Evolutionary conservation across 2,329 filamentous ascomycete species (phyloP).

Genomic region (Talaromyces sp.): DNA sequence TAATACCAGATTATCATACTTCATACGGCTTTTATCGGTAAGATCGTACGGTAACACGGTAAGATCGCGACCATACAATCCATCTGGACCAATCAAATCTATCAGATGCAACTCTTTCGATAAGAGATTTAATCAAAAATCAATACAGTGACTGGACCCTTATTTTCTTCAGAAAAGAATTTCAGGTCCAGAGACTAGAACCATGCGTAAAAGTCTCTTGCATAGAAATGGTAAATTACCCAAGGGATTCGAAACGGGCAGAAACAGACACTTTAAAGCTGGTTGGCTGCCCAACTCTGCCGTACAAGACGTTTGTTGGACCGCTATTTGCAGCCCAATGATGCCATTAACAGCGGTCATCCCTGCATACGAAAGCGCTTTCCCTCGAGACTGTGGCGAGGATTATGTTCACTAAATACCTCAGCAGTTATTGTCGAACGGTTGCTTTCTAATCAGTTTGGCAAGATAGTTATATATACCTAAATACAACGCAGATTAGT

Average conservation of each 20-base stretch:
- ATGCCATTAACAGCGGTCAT: slow-evolving; percentile 17
- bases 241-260: background rate
- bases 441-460: background rate
- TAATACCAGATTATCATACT: background rate
- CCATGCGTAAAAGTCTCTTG: background rate
- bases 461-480: background rate
- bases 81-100: background rate
- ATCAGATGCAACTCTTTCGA: background rate
- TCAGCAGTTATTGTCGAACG: background rate
- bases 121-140: background rate
- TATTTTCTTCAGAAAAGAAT: background rate
- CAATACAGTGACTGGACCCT: background rate
- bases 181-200: background rate
- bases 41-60: slow-evolving; percentile 7
- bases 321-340: slow-evolving; percentile 18
- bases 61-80: background rate
- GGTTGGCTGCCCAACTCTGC: slow-evolving; percentile 17
- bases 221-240: background rate
- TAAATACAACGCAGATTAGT: background rate
- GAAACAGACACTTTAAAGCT: background rate
- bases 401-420: background rate
- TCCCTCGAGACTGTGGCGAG: background rate
- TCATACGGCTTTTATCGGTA: background rate
- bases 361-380: slow-evolving; percentile 11
- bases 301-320: slow-evolving; percentile 15